Evolutionary conservation across 208 protist species (phyloP).

Genomic region (Leishmania martiniquensis): DNA sequence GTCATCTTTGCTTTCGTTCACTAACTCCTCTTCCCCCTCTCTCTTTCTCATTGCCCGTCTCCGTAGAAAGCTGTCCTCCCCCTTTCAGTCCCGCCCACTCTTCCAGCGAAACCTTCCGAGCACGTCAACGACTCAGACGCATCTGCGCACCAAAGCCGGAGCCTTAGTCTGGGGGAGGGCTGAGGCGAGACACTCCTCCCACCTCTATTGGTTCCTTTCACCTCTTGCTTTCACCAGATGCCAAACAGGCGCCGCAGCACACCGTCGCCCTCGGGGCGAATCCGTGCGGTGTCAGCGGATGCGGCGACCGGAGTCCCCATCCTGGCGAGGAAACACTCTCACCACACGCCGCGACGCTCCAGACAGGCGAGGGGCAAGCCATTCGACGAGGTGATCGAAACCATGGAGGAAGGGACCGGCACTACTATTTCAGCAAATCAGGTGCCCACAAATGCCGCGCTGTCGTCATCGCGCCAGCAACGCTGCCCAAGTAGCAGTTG

Average conservation of each 20-base stretch:
- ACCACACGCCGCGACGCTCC: background rate
- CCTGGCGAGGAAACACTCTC: too few relatives aligned
- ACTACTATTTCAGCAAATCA: background rate
- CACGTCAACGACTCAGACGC: too few relatives aligned
- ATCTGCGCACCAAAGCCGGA: background rate
- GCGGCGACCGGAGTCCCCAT: background rate
- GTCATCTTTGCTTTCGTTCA: background rate
- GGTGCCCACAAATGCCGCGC: background rate
- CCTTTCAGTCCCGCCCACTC: background rate
- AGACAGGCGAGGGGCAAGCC: slow-evolving; percentile 11
- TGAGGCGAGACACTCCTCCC: background rate
- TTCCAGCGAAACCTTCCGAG: too few relatives aligned
- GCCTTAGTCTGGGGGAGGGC: background rate
- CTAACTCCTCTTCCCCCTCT: too few relatives aligned
- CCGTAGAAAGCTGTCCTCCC: background rate
- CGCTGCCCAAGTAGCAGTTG: background rate
- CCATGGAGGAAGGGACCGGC: slow-evolving; percentile 15
- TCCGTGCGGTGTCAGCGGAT: background rate
- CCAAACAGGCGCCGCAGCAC: background rate
- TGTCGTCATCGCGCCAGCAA: background rate
- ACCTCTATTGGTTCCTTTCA: background rate
- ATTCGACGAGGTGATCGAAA: slow-evolving; percentile 17
- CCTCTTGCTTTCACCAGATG: background rate
- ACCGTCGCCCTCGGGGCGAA: background rate
- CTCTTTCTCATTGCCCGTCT: background rate